Conservation (phyloP, 805 yeast genomes). For the Teunomyces gatunensis region DNA sequence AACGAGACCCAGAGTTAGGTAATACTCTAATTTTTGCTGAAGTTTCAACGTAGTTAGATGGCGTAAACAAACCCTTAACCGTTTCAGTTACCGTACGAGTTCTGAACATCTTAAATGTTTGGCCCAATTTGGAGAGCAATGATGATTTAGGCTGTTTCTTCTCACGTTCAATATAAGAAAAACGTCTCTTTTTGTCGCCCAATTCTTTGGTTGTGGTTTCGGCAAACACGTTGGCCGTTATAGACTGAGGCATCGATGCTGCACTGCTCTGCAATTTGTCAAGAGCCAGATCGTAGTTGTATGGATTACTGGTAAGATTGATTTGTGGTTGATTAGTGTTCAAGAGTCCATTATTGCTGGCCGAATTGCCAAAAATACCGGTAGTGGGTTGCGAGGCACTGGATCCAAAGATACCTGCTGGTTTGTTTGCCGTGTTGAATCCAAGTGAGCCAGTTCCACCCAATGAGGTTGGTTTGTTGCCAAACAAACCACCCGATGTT, state of each 20-base stretch:
- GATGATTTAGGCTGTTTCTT: conserved; percentile 20
- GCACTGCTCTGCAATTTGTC: conserved; percentile 17
- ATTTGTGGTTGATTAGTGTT: conserved; percentile 2
- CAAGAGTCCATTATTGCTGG: conserved; percentile 5
- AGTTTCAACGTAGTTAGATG: conserved; percentile 18
- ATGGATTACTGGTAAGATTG: conserved; percentile 22
- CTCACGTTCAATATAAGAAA: conserved; percentile 13
- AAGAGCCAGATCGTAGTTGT: conserved; percentile 26
- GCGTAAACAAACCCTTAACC: conserved; percentile 33
- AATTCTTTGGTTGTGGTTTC: conserved; percentile 9
- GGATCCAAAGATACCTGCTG: conserved; percentile 10
- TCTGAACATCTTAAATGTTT: conserved; percentile 32
- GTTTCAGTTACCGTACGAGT: conserved; percentile 14
- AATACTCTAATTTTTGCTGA: conserved; percentile 2
- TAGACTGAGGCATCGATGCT: conserved; percentile 30
- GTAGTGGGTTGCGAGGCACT: conserved; percentile 7
- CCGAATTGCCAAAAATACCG: conserved; percentile 17
- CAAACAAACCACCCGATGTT: neutral
- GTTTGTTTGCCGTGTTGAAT: conserved; percentile 5
- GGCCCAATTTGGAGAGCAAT: conserved; percentile 31
- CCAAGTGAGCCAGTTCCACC: conserved; percentile 22
- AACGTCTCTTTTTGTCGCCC: conserved; percentile 15
- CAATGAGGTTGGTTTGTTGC: neutral
- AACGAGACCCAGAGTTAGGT: conserved; percentile 7
- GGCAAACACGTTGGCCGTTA: conserved; percentile 27